Evolutionary conservation across 2,329 filamentous ascomycete species (phyloP).

Genomic region (Aspergillus pseudonomiae): DNA sequence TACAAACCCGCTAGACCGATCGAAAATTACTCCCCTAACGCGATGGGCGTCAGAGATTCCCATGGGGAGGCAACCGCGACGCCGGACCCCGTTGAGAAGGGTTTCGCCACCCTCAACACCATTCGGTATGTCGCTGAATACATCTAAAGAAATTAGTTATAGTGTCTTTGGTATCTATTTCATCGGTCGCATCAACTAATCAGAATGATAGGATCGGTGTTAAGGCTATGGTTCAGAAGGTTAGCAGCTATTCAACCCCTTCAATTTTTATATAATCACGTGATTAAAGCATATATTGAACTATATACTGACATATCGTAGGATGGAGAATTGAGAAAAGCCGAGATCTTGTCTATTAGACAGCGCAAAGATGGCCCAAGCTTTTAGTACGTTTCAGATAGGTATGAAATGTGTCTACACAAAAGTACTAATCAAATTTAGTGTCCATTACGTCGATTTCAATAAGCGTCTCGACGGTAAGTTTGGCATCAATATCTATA

Average conservation of each 20-base stretch:
- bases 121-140: constrained; percentile 63
- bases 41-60: constrained; percentile 60
- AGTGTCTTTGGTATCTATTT: constrained; percentile 24
- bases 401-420: background rate
- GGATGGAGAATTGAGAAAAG: constrained; percentile 84
- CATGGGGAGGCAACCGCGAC: constrained; percentile 57
- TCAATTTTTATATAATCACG: constrained; percentile 32
- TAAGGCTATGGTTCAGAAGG: constrained; percentile 71
- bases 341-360: constrained; percentile 93
- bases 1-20: constrained; percentile 8
- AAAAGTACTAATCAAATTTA: constrained; percentile 28
- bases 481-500: constrained; percentile 12
- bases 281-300: constrained; percentile 22
- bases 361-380: constrained; percentile 84
- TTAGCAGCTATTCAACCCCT: constrained; percentile 40
- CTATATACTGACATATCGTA: constrained; percentile 30
- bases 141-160: constrained; percentile 1
- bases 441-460: constrained; percentile 96
- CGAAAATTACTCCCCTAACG: constrained; percentile 17
- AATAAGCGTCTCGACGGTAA: constrained; percentile 76
- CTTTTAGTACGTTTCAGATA: constrained; percentile 65
- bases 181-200: constrained; percentile 40
- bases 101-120: constrained; percentile 81
- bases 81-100: constrained; percentile 69
- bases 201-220: constrained; percentile 61